Conservation (phyloP, 2,329 filamentous ascomycete genomes). For the Tolypocladium ophioglossoides region DNA sequence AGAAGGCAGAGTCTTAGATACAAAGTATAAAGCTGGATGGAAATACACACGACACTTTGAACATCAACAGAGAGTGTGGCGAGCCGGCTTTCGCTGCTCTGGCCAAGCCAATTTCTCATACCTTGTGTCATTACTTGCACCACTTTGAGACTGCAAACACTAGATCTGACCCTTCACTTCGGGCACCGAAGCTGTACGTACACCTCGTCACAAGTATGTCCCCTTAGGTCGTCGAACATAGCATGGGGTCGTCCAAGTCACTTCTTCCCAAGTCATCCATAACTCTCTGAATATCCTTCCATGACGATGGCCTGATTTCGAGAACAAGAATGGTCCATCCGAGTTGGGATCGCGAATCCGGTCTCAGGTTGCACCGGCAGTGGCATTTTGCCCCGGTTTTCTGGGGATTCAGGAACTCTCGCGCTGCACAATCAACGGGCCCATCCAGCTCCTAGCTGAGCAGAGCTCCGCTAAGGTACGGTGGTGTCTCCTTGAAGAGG, state of each 20-base stretch:
- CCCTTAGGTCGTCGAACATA: background rate
- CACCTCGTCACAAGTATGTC: background rate
- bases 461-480: slow-evolving; percentile 28
- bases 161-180: too few species aligned
- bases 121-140: too few species aligned
- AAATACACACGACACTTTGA: background rate
- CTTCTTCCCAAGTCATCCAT: slow-evolving; percentile 15
- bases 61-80: too few species aligned
- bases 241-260: slow-evolving; percentile 13
- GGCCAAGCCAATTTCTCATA: background rate
- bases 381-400: slow-evolving; percentile 17
- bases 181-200: too few species aligned
- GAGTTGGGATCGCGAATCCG: slow-evolving; percentile 8
- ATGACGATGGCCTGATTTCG: slow-evolving; percentile 14
- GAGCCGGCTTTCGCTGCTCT: background rate
- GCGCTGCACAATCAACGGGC: slow-evolving; percentile 12
- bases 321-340: slow-evolving; percentile 15
- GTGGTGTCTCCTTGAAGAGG: slow-evolving; percentile 47
- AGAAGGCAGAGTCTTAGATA: background rate
- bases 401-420: slow-evolving; percentile 10
- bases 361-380: slow-evolving; percentile 17
- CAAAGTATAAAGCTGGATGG: background rate
- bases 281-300: slow-evolving; percentile 17
- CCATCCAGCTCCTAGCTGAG: slow-evolving; percentile 16
- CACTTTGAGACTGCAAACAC: too few species aligned